phyloP scores from a whole-genome alignment of 1,284 basidiomycete species.

The Ceratobasidium papillatum region DNA sequence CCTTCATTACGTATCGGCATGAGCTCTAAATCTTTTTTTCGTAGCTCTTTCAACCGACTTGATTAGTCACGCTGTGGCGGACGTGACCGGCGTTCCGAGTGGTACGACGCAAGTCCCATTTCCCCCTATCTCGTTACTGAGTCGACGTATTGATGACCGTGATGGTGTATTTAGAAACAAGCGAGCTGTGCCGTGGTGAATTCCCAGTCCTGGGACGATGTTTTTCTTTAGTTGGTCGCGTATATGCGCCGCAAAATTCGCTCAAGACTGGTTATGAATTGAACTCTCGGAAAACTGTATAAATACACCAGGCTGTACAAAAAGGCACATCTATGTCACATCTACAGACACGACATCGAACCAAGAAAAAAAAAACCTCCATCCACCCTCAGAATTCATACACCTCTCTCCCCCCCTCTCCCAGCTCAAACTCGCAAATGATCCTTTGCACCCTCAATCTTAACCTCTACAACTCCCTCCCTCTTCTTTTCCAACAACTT shows the following conservation, averaged over 20 bases:
- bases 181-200: slow-evolving; percentile 6
- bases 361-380: background rate
- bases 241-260: no score
- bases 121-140: background rate
- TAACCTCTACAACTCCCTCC: background rate
- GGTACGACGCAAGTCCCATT: slow-evolving; percentile 16
- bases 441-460: slow-evolving; percentile 4
- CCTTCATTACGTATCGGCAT: background rate
- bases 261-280: no score
- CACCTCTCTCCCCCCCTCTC: background rate
- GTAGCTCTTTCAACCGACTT: background rate
- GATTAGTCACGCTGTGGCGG: background rate
- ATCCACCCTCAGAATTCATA: no score
- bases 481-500: background rate
- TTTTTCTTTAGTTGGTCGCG: no score
- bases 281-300: no score
- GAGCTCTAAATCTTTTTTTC: background rate
- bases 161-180: background rate
- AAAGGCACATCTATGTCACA: no score
- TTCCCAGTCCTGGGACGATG: no score
- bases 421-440: slow-evolving; percentile 3
- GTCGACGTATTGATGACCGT: background rate
- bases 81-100: slow-evolving; percentile 6
- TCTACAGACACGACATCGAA: background rate
- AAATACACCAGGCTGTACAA: no score